Percentiles rank a stretch among this genome's conserved stretches.
Evolutionary conservation across 495 filamentous ascomycete genomes (phyloP).

Genomic region (Hamigera avellanea): DNA sequence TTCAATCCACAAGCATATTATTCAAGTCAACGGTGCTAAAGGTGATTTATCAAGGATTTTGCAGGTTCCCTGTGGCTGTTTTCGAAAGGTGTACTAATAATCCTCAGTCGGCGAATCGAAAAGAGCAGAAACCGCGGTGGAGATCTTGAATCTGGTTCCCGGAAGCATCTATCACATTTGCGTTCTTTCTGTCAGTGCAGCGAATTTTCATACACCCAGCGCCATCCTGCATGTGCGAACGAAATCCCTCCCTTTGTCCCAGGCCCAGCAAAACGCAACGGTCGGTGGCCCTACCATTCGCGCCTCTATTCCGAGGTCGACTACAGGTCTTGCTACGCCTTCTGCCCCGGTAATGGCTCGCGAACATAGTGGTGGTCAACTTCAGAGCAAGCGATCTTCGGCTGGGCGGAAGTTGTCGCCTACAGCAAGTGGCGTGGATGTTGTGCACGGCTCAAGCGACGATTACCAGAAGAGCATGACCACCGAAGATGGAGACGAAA

Average conservation of each 20-base stretch:
- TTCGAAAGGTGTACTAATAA: background rate
- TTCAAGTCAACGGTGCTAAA: conserved; percentile 87
- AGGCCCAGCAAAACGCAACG: conserved; percentile 39
- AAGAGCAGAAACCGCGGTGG: conserved; percentile 77
- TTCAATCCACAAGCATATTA: conserved; percentile 73
- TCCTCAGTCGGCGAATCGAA: conserved; percentile 70
- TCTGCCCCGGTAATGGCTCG: conserved; percentile 46
- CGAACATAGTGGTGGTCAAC: conserved; percentile 47
- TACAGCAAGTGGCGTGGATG: conserved; percentile 47
- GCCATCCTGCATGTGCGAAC: conserved; percentile 72
- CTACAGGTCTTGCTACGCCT: conserved; percentile 41
- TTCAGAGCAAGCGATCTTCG: conserved; percentile 51
- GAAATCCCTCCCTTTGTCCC: conserved; percentile 40
- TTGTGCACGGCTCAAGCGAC: conserved; percentile 19
- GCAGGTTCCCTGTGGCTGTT: too few relatives aligned
- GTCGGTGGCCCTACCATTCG: conserved; percentile 27
- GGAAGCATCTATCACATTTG: conserved; percentile 85
- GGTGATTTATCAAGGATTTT: conserved; percentile 38
- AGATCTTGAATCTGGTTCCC: conserved; percentile 73
- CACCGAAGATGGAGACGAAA: conserved; percentile 24
- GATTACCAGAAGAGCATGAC: conserved; percentile 22
- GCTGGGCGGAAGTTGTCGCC: conserved; percentile 70
- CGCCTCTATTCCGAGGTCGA: conserved; percentile 32
- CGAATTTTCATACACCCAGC: conserved; percentile 86
- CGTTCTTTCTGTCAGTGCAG: conserved; percentile 75